Base-by-base conservation (phyloP, 305 asterid genomes). In the Solanum aculeatissimum region DNA sequence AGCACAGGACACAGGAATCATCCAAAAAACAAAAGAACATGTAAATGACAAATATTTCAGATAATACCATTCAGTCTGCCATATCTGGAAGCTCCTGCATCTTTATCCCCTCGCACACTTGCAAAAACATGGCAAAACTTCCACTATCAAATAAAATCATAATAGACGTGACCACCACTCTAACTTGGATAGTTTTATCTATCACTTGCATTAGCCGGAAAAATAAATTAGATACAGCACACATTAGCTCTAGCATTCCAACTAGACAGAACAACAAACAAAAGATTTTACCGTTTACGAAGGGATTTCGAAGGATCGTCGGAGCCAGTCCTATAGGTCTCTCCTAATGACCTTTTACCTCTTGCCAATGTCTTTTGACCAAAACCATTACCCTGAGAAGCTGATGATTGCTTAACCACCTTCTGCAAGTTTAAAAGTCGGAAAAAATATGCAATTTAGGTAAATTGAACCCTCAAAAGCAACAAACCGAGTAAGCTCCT, bases 401-500 rank as follows among this genome's bases (percentile, higher is more conserved):
- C 86, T 85, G 88, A 63, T 29, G 92, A 51, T 57, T 87, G 88
- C 88, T 89, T 90, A 84, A 88, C 91, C 87, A 89, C 92, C 71
- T 69, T 89, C 94, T 90, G 47, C 86, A 9, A 55, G 63, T 71
- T 35, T 38, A 55, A 70, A 47, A 71, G 2, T 53, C n/a, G 27
- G 53, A 68, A n/a, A 70, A 60, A 35, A 69, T 8, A 29, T 75
- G 14, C 4, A 75, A 23, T 72, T 47, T 68, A 75, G 43, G 81
- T 25, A 75, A 25, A 45, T 47, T 25, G 16, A 75, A 47, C 60
- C 38, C 16, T 21, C 54, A 72, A 45, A 72, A 55, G 49, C 47
- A 40, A 6, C 32, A 57, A 27, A 13, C 4, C 1, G 25, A 81
- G 19, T 6, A 6, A 71, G 32, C 32, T 15, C 43, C 29, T 15